phyloP scores from a whole-genome alignment of 495 filamentous ascomycete species.

The Xylaria venustula region DNA sequence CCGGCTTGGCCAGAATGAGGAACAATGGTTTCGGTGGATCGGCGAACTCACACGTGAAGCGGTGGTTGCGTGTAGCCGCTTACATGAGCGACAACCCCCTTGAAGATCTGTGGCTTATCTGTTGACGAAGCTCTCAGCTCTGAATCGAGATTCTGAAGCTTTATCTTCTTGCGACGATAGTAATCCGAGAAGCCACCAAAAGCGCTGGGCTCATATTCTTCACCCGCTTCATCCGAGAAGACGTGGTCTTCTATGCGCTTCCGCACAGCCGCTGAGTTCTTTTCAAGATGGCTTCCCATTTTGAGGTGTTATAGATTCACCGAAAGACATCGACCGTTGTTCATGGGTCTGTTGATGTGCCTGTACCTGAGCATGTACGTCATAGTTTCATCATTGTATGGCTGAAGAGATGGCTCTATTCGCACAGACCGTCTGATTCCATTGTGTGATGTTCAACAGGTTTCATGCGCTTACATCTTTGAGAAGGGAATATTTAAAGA shows the following conservation, averaged over 20 bases:
- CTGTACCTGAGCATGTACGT: not conserved
- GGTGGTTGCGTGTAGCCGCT: constrained; percentile 94
- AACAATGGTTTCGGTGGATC: not conserved
- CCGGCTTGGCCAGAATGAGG: not conserved
- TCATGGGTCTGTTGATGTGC: constrained; percentile 17
- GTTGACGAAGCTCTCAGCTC: constrained; percentile 64
- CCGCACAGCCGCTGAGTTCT: constrained; percentile 71
- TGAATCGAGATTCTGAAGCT: constrained; percentile 88
- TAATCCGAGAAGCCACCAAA: constrained; percentile 92
- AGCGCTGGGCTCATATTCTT: constrained; percentile 83
- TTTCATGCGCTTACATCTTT: no score
- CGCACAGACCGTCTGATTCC: not conserved
- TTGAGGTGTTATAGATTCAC: constrained; percentile 22
- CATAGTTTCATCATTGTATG: not conserved
- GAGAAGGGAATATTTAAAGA: no score
- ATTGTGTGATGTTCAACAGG: no score
- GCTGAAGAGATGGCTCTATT: not conserved
- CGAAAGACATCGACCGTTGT: constrained; percentile 1
- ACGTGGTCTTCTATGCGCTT: constrained; percentile 77
- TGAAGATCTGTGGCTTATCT: constrained; percentile 81
- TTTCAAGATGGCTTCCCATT: constrained; percentile 80
- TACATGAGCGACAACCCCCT: constrained; percentile 82
- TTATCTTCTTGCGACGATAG: constrained; percentile 90
- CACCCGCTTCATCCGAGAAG: constrained; percentile 68
- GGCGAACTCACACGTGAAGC: constrained; percentile 59